Base-by-base conservation (phyloP, 78 protist species). In the Isochrysis galbana region DNA sequence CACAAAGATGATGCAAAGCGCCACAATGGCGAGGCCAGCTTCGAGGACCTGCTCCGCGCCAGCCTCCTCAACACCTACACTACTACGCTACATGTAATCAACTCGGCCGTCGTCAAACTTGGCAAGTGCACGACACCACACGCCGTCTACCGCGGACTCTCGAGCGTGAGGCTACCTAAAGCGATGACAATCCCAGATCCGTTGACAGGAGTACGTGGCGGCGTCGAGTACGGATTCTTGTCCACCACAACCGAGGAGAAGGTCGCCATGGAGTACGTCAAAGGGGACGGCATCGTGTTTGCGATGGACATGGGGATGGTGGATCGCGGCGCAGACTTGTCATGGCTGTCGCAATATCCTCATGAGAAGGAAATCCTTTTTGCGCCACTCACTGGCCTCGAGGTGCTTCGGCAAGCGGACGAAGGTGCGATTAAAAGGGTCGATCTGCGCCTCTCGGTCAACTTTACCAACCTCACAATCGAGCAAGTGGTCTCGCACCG, bases 361-460 rank as follows among this genome's bases (percentile, higher is more conserved):
- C 36, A 69, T 32, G 91, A 89, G 83, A 23, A 42, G 34, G 91
- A 89, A 48, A 46, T 89, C 55, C 61, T 61, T 38, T 25, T 89
- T 38, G 80, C 84, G 38, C 91, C 91, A n/a, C 91, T 89, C 46
- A 42, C 84, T 10, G 72, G 72, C 83, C 91, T 89, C 46, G 91
- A 89, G 83, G 29, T 67, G 34, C 17, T 22, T n/a, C 5, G 10
- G 74, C 21, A 5, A 25, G 5, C 17, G 74, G 74, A 29, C 34
- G 74, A 67, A 11, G 26, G 26, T 11, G 21, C 74, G 17, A n/a
- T 67, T 11, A 10, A 29, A 11, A n/a, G 21, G 74, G 10, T 23
- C 34, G 74, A 67, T 25, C 10, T 67, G 25, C 74, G 74, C 10
- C 74, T 23, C 7, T 5, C 10, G 10, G 17, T 4, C 25, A 10